Conservation (phyloP, 441 rosid species). For the Lepidium campestre region DNA sequence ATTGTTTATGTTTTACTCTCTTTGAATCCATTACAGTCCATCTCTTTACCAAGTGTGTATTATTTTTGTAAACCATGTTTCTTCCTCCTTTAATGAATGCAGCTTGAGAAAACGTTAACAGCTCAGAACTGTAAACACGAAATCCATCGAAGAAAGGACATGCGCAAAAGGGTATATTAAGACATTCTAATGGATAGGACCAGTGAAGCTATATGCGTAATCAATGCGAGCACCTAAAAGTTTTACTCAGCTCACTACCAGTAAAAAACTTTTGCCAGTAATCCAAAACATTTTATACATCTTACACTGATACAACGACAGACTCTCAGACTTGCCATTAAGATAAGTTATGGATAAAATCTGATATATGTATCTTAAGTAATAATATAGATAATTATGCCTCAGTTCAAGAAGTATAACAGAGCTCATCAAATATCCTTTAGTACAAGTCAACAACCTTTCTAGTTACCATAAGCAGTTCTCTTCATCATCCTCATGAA, state of each 20-base stretch:
- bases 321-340: background rate
- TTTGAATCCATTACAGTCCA: no score
- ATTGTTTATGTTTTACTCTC: no score
- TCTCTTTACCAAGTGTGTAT: no score
- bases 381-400: background rate
- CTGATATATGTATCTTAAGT: background rate
- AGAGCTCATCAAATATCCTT: background rate
- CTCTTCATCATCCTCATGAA: conserved; percentile 80
- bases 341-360: background rate
- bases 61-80: no score
- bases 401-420: background rate
- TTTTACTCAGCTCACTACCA: background rate
- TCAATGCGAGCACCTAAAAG: background rate
- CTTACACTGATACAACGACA: background rate
- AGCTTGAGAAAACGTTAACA: no score
- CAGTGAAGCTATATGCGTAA: background rate
- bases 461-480: conserved; percentile 57
- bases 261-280: background rate
- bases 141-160: no score
- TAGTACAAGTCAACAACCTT: background rate
- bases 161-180: no score
- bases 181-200: background rate
- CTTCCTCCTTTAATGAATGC: no score
- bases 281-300: background rate
- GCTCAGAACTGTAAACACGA: no score